Base-by-base conservation (phyloP, 2,329 filamentous ascomycete species). In the Cordyceps cicadae region DNA sequence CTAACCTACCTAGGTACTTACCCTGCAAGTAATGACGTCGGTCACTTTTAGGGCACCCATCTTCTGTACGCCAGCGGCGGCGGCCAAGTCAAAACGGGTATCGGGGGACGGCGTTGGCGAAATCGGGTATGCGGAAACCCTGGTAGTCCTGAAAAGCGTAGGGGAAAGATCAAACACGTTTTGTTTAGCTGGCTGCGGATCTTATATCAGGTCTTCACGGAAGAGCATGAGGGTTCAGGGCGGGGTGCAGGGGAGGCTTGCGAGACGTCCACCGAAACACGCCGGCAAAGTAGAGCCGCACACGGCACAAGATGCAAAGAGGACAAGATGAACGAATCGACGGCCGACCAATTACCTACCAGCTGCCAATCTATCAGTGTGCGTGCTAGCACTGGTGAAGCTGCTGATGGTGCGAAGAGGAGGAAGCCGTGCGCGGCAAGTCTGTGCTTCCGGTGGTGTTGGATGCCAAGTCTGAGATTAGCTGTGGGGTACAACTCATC, bases 221-320 rank as follows among this genome's bases (percentile, higher is more conserved):
- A 59, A 7, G 48, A 39, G 24, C 48, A 11, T 34, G 9, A 17
- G 58, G 24, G 26, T 19, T 12, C 11, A 24, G 4, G 24, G 24
- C 24, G 24, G 24, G 24, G 24, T 24, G 24, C 2, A 24, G 45
- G 17, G 17, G 45, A 17, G 45, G 45, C 12, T 43, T 48, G 14
- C 39, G 57, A 59, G 57, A 59, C 57, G 50, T 39, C 39, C 37
- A 59, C 53, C 57, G 57, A 59, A 59, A 59, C 56, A 37, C 9
- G n/a, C 26, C 24, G 37, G 48, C 19, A 51, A 37, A 32, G 34
- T 19, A n/a, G 24, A 34, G 26, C 19, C 32, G 50, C 32, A 19
- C 29, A 29, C 3, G 29, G 29, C 29, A 19, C 29, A 29, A 6
- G 29, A 5, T 8, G 29, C 6, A 8, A 3, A 29, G 29, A 29